phyloP scores from a whole-genome alignment of 331 rosid genomes.

The Phaseolus coccineus region DNA sequence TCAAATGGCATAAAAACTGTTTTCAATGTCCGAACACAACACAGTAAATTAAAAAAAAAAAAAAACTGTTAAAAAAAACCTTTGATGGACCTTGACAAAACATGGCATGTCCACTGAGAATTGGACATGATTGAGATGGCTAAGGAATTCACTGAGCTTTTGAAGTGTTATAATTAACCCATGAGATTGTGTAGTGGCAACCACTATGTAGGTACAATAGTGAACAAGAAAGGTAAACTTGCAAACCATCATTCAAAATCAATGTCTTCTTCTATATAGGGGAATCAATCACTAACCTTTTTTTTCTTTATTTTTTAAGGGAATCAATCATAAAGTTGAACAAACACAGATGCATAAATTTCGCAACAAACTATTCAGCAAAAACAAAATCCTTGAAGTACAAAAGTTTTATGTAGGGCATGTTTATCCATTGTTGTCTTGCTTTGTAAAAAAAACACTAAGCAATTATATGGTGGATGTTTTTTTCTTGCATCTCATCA shows the following conservation, averaged over 20 bases:
- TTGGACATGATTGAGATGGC: not conserved
- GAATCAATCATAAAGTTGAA: conserved; percentile 19
- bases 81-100: conserved; percentile 31
- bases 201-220: not conserved
- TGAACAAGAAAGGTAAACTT: conserved; percentile 17
- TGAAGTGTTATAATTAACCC: conserved; percentile 5
- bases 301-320: not conserved
- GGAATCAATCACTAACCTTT: conserved; percentile 14
- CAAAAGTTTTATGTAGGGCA: not conserved
- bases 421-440: not conserved
- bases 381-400: not conserved
- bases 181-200: not conserved
- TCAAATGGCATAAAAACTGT: no score
- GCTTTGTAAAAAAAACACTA: not conserved
- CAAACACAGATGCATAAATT: not conserved
- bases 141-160: not conserved
- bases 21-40: no score
- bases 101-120: not conserved
- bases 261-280: conserved; percentile 5
- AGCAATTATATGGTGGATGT: not conserved
- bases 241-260: conserved; percentile 32
- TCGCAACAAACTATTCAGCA: not conserved
- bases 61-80: no score
- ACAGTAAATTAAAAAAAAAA: no score
- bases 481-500: no score